phyloP scores from a whole-genome alignment of 2,329 filamentous ascomycete species.

The Coniella lustricola region DNA sequence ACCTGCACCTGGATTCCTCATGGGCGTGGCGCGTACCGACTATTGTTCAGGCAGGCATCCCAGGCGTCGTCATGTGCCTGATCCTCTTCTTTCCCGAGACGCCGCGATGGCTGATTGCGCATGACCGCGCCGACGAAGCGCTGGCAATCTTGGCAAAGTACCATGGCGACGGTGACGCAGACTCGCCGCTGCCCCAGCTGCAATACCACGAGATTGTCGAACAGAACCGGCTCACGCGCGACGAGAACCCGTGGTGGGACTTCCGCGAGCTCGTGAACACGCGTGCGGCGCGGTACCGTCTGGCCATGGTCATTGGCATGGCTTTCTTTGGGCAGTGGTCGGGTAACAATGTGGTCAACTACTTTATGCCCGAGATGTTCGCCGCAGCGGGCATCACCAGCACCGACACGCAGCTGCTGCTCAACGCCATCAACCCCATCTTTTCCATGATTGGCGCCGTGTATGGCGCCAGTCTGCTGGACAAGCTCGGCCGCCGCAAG shows the following conservation, averaged over 20 bases:
- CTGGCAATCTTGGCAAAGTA: conserved; percentile 26
- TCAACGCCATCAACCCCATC: conserved; percentile 45
- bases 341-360: conserved; percentile 34
- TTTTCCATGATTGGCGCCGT: conserved; percentile 43
- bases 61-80: conserved; percentile 28
- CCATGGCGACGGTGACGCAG: conserved; percentile 32
- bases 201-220: conserved; percentile 35
- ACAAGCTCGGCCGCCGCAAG: conserved; percentile 44
- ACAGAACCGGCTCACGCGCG: conserved; percentile 31
- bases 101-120: conserved; percentile 26
- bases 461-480: conserved; percentile 42
- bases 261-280: conserved; percentile 36
- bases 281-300: conserved; percentile 31
- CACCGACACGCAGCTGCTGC: conserved; percentile 35
- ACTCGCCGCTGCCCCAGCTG: conserved; percentile 32
- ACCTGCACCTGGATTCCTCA: conserved; percentile 29
- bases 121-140: conserved; percentile 24
- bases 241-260: conserved; percentile 40
- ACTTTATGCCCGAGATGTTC: conserved; percentile 44
- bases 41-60: conserved; percentile 38
- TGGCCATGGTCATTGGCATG: conserved; percentile 33
- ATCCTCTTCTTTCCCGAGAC: conserved; percentile 28
- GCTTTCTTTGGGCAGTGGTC: conserved; percentile 39
- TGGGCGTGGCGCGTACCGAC: conserved; percentile 33
- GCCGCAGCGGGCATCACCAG: conserved; percentile 41